phyloP scores from a whole-genome alignment of 805 yeast genomes.

The Ascoidea rubescens region DNA sequence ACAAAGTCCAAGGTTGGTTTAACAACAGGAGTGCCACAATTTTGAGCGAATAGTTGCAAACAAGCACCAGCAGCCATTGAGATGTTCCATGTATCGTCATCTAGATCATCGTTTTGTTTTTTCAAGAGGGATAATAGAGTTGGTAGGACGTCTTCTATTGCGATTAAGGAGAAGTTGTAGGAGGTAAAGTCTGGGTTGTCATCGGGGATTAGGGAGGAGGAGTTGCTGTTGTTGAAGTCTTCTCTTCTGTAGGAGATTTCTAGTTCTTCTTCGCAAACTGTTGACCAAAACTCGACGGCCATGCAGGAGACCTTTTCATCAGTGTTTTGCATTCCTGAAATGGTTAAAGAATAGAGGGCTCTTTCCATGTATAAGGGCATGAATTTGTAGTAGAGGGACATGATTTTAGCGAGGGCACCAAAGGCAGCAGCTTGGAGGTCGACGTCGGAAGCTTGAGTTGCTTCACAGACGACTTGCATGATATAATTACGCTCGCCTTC shows the following conservation, averaged over 20 bases:
- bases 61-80: constrained; percentile 99
- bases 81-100: constrained; percentile 95
- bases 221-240: constrained; percentile 37
- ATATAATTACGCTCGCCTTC: constrained; percentile 94
- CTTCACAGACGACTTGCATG: constrained; percentile 98
- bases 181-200: constrained; percentile 30
- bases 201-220: background rate
- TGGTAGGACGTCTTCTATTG: constrained; percentile 77
- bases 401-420: constrained; percentile 87
- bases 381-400: constrained; percentile 75
- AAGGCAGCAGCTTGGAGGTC: constrained; percentile 90
- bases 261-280: constrained; percentile 97
- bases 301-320: constrained; percentile 87
- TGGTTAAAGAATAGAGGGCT: constrained; percentile 83
- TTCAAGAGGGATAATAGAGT: constrained; percentile 68
- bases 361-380: constrained; percentile 97
- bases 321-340: constrained; percentile 75
- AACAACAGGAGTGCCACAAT: constrained; percentile 75
- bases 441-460: constrained; percentile 77
- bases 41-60: constrained; percentile 83
- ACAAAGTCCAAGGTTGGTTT: constrained; percentile 79
- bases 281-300: constrained; percentile 98
- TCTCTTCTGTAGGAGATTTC: constrained; percentile 61
- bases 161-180: constrained; percentile 75
- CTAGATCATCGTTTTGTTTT: constrained; percentile 84